These are phyloP conservation scores for Pseudisothecium myosuroides DNA, from an alignment of 225 moss, liverwort and hornwort genomes.

Conservation along the genomic window DNA sequence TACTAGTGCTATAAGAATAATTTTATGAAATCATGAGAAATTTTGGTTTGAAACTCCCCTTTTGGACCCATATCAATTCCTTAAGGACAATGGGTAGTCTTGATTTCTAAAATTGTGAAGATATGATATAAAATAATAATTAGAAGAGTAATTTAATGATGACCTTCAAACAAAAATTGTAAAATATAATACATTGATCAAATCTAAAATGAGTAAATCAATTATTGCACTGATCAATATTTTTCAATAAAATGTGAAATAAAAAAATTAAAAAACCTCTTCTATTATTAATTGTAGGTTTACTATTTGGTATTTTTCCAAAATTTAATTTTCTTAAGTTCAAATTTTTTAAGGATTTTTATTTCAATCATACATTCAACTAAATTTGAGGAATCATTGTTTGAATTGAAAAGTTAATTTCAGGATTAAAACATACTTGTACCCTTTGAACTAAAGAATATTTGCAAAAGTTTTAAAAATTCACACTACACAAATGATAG, in stretches of 20 bases:
- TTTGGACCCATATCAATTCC: background rate
- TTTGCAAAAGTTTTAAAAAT: background rate
- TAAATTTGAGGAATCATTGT: background rate
- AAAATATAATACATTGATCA: background rate
- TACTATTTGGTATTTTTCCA: accelerated
- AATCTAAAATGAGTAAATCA: background rate
- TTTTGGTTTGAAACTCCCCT: background rate
- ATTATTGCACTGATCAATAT: background rate
- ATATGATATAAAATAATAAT: background rate
- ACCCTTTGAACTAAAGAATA: background rate
- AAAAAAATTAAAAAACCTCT: background rate
- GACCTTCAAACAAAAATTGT: background rate
- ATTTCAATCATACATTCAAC: background rate
- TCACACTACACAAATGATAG: no score
- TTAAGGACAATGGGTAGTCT: background rate
- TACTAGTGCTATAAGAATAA: background rate
- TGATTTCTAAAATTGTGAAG: background rate
- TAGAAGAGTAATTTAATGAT: background rate
- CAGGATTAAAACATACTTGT: background rate
- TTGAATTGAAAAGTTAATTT: background rate
- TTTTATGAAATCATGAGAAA: background rate
- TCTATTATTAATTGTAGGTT: no score
- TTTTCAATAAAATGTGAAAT: background rate
- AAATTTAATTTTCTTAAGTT: background rate
- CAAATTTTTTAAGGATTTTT: background rate